Base-by-base conservation (phyloP, 345 rosid genomes). In the Salix caprea region DNA sequence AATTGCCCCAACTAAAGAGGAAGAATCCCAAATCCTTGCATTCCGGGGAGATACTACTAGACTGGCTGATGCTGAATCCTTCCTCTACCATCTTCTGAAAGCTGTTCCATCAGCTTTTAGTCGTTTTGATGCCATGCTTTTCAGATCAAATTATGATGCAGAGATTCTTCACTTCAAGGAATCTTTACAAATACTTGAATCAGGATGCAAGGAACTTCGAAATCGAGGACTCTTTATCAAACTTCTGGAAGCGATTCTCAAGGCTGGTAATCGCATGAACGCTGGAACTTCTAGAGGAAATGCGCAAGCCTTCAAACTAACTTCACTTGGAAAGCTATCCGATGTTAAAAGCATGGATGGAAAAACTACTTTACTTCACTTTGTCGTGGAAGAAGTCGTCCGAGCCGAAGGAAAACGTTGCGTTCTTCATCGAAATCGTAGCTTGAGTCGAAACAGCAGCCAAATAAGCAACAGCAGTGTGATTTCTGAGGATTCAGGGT, bases 221-320 rank as follows among this genome's bases (percentile, higher is more conserved):
- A 84, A 82, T n/a, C 86, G 88, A 19, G 90, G 97, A n/a, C 79
- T 96, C 23, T 96, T 96, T 9, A 76, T 91, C 62, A 96, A 93
- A 83, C 94, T 96, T 28, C 78, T 96, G 8, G 99, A 96, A 69
- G 99, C 99, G 2, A 83, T 96, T 66, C 93, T 96, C 9, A 93
- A 96, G 86, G 94, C 98, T 19, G 99, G 99, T 0, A 93, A 96
- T 67, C 83, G 98, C 6, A 96, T 96, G 99, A 96, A 93, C 77
- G 94, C 92, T 0, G 97, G 99, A 62, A 96, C 98, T 24, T 78
- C 92, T 14, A 75, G 99, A 82, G 99, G 98, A 28, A 86, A 93
- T 77, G 99, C 99, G 2, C 92, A 86, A 46, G 99, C 98, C 23
- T 96, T 93, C 81, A 85, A 91, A 36, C 91, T 93, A 23, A 87